phyloP scores from a whole-genome alignment of 257 asterid species.

The Buddleja alternifolia region DNA sequence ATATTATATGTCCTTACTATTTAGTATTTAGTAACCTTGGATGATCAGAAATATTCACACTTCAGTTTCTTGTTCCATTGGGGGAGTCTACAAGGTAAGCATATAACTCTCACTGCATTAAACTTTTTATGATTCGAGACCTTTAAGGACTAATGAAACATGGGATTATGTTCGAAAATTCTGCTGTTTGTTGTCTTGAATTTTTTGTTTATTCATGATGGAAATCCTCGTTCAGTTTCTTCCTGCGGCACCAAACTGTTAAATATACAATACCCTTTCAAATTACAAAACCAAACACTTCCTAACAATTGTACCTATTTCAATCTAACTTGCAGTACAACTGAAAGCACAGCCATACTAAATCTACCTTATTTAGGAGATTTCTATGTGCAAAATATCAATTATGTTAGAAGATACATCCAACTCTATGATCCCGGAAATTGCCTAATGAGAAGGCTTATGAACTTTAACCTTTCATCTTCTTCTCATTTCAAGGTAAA shows the following conservation, averaged over 20 bases:
- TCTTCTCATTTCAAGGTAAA: slow-evolving; percentile 27
- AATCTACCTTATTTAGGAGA: slow-evolving; percentile 24
- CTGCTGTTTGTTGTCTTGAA: slow-evolving; percentile 19
- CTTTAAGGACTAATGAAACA: not conserved
- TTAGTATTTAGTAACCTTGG: not conserved
- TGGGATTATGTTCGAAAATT: slow-evolving; percentile 10
- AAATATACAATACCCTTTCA: slow-evolving; percentile 29
- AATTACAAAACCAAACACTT: slow-evolving; percentile 7
- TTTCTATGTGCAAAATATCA: slow-evolving; percentile 27
- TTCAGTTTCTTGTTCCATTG: slow-evolving; percentile 22
- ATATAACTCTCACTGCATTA: not conserved
- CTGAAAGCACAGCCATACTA: not conserved
- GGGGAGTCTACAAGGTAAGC: not conserved
- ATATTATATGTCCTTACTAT: no score
- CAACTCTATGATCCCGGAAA: slow-evolving; percentile 32
- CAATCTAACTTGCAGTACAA: slow-evolving; percentile 21
- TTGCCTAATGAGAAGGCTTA: slow-evolving; percentile 32
- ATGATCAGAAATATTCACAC: not conserved
- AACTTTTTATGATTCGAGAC: not conserved
- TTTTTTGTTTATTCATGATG: not conserved
- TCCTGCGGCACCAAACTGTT: slow-evolving; percentile 22
- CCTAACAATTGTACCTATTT: slow-evolving; percentile 26
- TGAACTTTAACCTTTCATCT: slow-evolving; percentile 29
- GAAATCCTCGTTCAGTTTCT: slow-evolving; percentile 19
- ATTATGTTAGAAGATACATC: not conserved